Evolutionary conservation across 139 green algal species (phyloP).

Genomic region (Micractinium conductrix): DNA sequence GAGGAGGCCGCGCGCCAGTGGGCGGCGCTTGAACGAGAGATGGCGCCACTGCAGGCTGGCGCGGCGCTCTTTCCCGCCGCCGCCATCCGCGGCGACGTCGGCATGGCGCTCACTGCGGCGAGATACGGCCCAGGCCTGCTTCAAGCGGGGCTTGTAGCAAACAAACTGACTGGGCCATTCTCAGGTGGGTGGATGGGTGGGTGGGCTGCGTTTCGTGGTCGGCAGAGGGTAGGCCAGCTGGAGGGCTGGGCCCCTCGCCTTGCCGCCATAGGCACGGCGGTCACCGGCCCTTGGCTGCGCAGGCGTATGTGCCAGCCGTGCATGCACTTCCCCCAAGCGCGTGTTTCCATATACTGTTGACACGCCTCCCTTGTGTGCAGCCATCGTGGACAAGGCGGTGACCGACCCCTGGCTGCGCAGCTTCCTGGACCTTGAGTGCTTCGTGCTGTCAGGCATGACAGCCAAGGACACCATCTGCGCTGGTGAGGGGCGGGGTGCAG

Average conservation of each 20-base stretch:
- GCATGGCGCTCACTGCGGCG: conserved; percentile 71
- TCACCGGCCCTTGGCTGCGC: conserved; percentile 86
- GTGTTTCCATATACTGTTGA: too few species aligned
- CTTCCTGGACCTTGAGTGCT: conserved; percentile 97
- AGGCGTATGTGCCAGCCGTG: too few species aligned
- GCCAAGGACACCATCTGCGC: conserved; percentile 79
- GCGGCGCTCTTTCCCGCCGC: conserved; percentile 78
- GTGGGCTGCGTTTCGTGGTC: background rate
- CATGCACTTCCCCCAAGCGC: too few species aligned
- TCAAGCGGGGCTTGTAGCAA: conserved; percentile 51
- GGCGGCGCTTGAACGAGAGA: conserved; percentile 70
- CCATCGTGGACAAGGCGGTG: conserved; percentile 62
- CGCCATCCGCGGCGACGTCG: conserved; percentile 49
- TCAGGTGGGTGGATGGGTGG: conserved; percentile 31
- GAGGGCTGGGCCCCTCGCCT: too few species aligned
- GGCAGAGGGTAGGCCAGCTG: background rate
- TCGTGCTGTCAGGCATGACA: conserved; percentile 93
- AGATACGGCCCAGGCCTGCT: conserved; percentile 82
- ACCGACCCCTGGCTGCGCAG: conserved; percentile 89
- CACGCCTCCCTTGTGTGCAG: conserved; percentile 5
- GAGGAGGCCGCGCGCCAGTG: conserved; percentile 65
- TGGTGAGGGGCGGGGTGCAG: background rate
- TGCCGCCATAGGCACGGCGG: background rate
- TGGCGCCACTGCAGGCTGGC: conserved; percentile 87
- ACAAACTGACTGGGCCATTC: conserved; percentile 85